Evolutionary conservation across 305 asterid genomes (phyloP).

Genomic region (Fraxinus velutina): DNA sequence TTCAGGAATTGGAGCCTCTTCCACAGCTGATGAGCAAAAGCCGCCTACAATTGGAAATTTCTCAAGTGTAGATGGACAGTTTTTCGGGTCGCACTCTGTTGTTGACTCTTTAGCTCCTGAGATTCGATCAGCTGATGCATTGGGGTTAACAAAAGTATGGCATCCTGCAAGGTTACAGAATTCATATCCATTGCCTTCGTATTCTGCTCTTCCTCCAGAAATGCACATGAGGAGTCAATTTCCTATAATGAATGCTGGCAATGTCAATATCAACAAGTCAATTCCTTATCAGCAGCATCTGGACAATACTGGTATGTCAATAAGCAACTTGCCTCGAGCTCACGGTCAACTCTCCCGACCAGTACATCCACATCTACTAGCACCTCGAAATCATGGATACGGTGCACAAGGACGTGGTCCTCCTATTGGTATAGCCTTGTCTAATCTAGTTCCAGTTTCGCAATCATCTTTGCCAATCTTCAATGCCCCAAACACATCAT

Average conservation of each 20-base stretch:
- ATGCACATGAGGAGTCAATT: conserved; percentile 51
- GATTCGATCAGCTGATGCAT: conserved; percentile 31
- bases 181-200: conserved; percentile 37
- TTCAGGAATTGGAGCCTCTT: conserved; percentile 33
- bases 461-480: conserved; percentile 44
- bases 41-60: conserved; percentile 37
- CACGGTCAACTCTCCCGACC: conserved; percentile 42
- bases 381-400: conserved; percentile 45
- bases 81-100: conserved; percentile 40
- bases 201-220: conserved; percentile 39
- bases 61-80: conserved; percentile 37
- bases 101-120: conserved; percentile 50
- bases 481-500: conserved; percentile 44
- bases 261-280: conserved; percentile 26
- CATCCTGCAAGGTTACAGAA: conserved; percentile 40
- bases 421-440: conserved; percentile 29
- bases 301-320: conserved; percentile 37
- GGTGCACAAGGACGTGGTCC: conserved; percentile 46
- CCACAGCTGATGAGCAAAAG: conserved; percentile 36
- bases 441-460: conserved; percentile 32
- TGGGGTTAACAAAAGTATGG: conserved; percentile 37
- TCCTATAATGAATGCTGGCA: conserved; percentile 32
- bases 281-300: conserved; percentile 40
- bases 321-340: conserved; percentile 36
- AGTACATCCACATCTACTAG: conserved; percentile 37